phyloP scores from a whole-genome alignment of 495 filamentous ascomycete species.

The Penicillium tannophilum region DNA sequence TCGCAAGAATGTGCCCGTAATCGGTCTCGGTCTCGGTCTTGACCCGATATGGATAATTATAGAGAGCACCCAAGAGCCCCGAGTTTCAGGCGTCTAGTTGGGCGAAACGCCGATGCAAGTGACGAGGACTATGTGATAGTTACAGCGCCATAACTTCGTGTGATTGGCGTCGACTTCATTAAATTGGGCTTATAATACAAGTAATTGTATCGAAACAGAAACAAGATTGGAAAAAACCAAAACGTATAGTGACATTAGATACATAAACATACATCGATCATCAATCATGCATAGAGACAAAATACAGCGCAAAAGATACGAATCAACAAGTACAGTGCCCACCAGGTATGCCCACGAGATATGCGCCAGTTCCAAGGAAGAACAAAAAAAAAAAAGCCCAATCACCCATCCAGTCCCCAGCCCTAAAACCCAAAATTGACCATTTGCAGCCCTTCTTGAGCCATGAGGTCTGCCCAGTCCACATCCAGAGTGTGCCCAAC shows the following conservation, averaged over 20 bases:
- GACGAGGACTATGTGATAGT: not conserved
- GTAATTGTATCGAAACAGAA: not conserved
- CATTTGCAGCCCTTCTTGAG: slow-evolving; percentile 41
- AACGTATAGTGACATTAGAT: slow-evolving; percentile 7
- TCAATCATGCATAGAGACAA: slow-evolving; percentile 9
- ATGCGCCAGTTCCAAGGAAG: not conserved
- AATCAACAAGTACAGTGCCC: slow-evolving; percentile 3
- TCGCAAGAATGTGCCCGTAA: not conserved
- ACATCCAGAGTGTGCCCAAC: slow-evolving; percentile 42
- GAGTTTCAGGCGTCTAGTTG: not conserved
- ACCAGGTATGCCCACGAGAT: slow-evolving; percentile 6
- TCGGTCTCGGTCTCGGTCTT: no score
- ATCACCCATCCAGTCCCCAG: not conserved
- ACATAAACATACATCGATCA: slow-evolving; percentile 13
- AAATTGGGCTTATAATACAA: not conserved
- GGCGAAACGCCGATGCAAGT: slow-evolving; percentile 4
- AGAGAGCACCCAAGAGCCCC: not conserved
- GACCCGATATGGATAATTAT: not conserved
- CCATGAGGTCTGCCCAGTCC: slow-evolving; percentile 51
- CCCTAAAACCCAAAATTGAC: slow-evolving; percentile 39
- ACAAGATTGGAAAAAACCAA: not conserved
- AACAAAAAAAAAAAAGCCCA: not conserved
- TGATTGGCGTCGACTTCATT: not conserved
- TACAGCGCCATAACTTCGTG: not conserved
- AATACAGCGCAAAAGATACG: slow-evolving; percentile 9